Percentiles rank a stretch among this genome's conserved stretches.
These are phyloP conservation scores for Glycine latifolia DNA, from an alignment of 306 rosid genomes.

Conservation along the genomic window DNA sequence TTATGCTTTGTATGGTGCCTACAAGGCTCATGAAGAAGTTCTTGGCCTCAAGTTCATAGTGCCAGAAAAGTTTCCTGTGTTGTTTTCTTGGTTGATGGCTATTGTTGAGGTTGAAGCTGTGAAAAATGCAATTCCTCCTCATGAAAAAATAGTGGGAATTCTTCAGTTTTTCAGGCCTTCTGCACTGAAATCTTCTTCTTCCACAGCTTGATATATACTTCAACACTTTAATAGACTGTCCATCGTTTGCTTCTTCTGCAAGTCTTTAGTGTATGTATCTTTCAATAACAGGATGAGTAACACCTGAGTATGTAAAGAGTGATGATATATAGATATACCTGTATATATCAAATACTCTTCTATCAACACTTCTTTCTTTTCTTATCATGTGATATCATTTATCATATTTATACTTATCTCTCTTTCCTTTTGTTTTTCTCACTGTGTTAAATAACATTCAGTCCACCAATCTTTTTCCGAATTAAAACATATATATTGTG, in stretches of 20 bases:
- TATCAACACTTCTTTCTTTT: too few relatives aligned
- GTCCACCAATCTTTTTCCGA: too few relatives aligned
- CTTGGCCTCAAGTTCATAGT: slow-evolving; percentile 30
- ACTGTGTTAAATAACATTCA: too few relatives aligned
- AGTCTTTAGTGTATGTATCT: background rate
- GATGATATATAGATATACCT: too few relatives aligned
- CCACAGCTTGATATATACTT: background rate
- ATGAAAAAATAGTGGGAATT: slow-evolving; percentile 36
- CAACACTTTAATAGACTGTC: too few relatives aligned
- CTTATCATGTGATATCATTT: too few relatives aligned
- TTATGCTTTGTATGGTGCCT: slow-evolving; percentile 7
- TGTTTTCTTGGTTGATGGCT: slow-evolving; percentile 46
- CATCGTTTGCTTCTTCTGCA: background rate
- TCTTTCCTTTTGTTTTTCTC: too few relatives aligned
- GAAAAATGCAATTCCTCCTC: slow-evolving; percentile 43
- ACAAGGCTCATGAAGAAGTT: slow-evolving; percentile 20
- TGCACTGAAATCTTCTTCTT: background rate
- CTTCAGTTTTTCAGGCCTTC: slow-evolving; percentile 26
- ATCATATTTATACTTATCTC: too few relatives aligned
- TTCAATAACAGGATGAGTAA: background rate
- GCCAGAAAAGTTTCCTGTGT: slow-evolving; percentile 48
- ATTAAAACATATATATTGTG: too few relatives aligned
- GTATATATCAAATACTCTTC: too few relatives aligned
- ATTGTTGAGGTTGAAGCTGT: slow-evolving; percentile 34
- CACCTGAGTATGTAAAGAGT: background rate